phyloP scores from a whole-genome alignment of 768 basidiomycete genomes.

The Russula earlei region DNA sequence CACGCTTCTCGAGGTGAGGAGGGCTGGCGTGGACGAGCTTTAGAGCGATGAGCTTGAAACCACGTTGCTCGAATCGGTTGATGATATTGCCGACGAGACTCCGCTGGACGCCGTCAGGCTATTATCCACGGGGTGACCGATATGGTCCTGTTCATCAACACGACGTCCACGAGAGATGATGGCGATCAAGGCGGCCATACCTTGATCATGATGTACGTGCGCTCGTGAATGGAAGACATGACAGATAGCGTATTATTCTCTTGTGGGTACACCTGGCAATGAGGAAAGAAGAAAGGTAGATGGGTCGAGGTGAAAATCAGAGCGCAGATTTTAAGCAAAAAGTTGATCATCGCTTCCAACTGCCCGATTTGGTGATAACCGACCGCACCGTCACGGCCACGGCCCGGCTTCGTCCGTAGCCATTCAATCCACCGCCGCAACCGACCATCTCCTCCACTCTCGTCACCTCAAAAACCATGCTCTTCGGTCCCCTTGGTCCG shows the following conservation, averaged over 20 bases:
- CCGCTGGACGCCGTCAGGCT: constrained; percentile 99
- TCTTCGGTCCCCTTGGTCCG: constrained; percentile 54
- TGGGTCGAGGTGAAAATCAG: constrained; percentile 18
- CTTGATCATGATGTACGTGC: constrained; percentile 99
- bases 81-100: constrained; percentile 94
- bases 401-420: neutral
- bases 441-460: neutral
- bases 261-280: constrained; percentile 3
- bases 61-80: constrained; percentile 91
- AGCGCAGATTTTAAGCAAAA: constrained; percentile 25
- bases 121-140: constrained; percentile 15
- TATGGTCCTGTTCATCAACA: constrained; percentile 1
- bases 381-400: neutral
- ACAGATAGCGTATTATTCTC: constrained; percentile 20
- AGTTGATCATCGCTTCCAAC: constrained; percentile 12
- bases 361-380: constrained; percentile 17
- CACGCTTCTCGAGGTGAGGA: constrained; percentile 87
- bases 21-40: constrained; percentile 77
- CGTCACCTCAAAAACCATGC: constrained; percentile 22
- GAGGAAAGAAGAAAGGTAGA: constrained; percentile 26
- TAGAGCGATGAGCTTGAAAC: constrained; percentile 93
- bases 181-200: constrained; percentile 29
- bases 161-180: neutral
- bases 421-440: no score
- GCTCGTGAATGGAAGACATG: constrained; percentile 64